Conservation (phyloP, 164 flowering plant species). For the Tetrastigma voinierianum region DNA sequence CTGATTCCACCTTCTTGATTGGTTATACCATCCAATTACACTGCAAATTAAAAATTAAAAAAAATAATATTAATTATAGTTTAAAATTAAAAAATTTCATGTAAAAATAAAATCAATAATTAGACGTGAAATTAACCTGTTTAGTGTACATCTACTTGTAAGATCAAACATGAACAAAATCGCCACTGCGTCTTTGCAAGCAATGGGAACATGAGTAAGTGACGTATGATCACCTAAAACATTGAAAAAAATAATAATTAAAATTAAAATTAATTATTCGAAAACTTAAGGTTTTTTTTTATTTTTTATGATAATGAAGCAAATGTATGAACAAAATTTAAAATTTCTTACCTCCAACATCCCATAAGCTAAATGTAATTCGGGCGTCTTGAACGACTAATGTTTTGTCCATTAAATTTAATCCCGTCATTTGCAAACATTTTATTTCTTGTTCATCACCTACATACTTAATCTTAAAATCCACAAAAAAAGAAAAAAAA, state of each 20-base stretch:
- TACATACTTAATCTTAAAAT: slow-evolving; percentile 66
- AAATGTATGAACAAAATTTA: neutral
- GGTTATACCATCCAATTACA: slow-evolving; percentile 75
- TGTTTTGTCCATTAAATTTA: slow-evolving; percentile 77
- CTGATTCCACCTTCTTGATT: slow-evolving; percentile 88
- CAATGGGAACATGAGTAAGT: slow-evolving; percentile 69
- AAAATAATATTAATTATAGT: neutral
- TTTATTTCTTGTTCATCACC: slow-evolving; percentile 69
- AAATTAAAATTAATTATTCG: neutral
- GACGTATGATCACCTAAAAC: slow-evolving; percentile 60
- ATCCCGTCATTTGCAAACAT: slow-evolving; percentile 58
- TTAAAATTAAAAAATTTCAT: neutral
- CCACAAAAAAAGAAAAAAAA: slow-evolving; percentile 5
- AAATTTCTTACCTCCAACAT: slow-evolving; percentile 68
- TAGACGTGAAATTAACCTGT: slow-evolving; percentile 47
- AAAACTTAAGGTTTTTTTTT: neutral
- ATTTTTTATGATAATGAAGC: too few species aligned
- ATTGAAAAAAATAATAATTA: neutral
- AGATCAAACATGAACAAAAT: slow-evolving; percentile 92
- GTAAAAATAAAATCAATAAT: neutral
- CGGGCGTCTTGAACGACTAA: slow-evolving; percentile 59
- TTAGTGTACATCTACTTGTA: slow-evolving; percentile 80
- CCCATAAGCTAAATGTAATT: slow-evolving; percentile 85
- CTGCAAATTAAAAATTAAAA: slow-evolving; percentile 43
- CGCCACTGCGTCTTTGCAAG: slow-evolving; percentile 88